Base-by-base conservation (phyloP, 2,329 filamentous ascomycete species). In the Didymella pomorum region DNA sequence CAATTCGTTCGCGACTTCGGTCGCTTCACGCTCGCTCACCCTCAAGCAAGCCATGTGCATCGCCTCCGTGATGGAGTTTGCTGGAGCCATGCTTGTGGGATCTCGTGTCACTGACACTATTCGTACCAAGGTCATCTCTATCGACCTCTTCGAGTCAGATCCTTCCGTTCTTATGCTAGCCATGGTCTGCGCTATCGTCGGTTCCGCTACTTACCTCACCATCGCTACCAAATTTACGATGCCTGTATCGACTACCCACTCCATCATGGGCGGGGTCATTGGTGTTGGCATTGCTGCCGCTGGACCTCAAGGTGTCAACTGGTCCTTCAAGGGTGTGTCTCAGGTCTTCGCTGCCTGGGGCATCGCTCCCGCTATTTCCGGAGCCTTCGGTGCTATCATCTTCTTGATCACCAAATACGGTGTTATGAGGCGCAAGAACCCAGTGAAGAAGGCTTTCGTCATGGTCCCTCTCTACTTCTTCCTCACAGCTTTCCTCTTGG, bases 281-380 rank as follows among this genome's bases (percentile, higher is more conserved):
- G 79, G 79, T 64, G 77, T 79, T 46, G 79, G 79, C 39, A 77
- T 81, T 44, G 79, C 79, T 23, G 82, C 85, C 29, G 83, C 87
- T 26, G 86, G 86, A 6, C 73, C 78, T 2, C 56, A 74, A 2
- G 82, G 83, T 61, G 78, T 88, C 47, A 80, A 82, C 54, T 89
- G 87, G 84, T 82, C 82, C 58, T 81, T 79, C 72, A 78, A 82
- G 2, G 83, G 86, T 61, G 86, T 87, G 7, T 82, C 83, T 35
- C 63, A 65, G 41, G 84, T 88, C 21, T 85, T 87, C 63, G 81
- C 87, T 16, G 85, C 84, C 11, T 87, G 86, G 85, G 80, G 83
- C 63, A 85, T 87, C 60, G 85, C 86, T 2, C 86, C 86, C 1
- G 80, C 80, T 52, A 79, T 88, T 14, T 76, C 86, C 0, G 86